Conservation (phyloP, 2,329 filamentous ascomycete species). For the Blumeria hordei region DNA sequence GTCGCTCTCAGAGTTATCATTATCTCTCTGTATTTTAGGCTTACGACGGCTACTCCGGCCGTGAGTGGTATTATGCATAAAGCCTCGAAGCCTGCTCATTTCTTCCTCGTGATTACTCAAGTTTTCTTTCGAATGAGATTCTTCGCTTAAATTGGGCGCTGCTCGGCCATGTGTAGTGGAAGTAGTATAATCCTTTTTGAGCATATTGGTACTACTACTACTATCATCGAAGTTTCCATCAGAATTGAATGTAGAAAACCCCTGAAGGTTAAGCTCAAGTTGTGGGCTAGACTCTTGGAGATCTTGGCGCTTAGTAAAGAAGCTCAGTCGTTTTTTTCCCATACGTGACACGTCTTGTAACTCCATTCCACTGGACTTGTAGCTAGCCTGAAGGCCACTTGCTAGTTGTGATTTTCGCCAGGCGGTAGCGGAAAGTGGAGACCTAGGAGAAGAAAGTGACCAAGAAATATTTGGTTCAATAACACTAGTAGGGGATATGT, state of each 20-base stretch:
- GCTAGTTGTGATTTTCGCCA: background rate
- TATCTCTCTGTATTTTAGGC: background rate
- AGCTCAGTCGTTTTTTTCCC: background rate
- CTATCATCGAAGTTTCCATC: background rate
- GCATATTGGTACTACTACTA: background rate
- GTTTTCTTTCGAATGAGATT: background rate
- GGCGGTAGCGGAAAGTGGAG: background rate
- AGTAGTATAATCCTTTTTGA: background rate
- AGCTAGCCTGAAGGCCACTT: background rate
- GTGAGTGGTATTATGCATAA: background rate
- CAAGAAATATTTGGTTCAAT: slow-evolving; percentile 1
- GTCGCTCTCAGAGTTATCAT: background rate
- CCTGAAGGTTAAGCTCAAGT: background rate
- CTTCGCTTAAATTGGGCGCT: no score
- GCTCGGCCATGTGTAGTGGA: background rate
- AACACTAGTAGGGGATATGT: background rate
- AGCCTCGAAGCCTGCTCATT: background rate
- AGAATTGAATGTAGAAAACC: background rate
- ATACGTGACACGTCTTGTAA: no score
- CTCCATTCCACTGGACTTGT: background rate
- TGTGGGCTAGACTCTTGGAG: background rate
- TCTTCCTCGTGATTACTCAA: background rate
- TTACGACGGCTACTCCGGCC: background rate
- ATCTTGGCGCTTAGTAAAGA: background rate
- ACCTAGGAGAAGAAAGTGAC: slow-evolving; percentile 1